Conservation (phyloP, 768 basidiomycete species). For the Amanita thiersii region DNA sequence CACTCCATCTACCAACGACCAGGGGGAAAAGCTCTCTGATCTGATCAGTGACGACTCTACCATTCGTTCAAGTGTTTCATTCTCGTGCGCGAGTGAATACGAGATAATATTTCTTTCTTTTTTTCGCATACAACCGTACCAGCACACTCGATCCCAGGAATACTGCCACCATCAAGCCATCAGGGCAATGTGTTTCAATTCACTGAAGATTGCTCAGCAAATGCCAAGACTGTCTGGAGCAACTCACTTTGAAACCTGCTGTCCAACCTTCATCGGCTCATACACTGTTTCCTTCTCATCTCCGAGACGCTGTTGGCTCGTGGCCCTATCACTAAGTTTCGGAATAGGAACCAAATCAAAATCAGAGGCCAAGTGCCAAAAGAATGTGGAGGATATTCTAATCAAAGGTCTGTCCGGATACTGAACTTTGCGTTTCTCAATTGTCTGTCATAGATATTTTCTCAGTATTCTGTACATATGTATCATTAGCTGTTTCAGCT, state of each 20-base stretch:
- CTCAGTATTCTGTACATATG: background rate
- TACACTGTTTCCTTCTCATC: slow-evolving; percentile 38
- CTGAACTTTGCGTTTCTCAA: slow-evolving; percentile 48
- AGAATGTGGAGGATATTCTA: slow-evolving; percentile 95
- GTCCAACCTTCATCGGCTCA: slow-evolving; percentile 78
- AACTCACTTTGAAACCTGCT: slow-evolving; percentile 76
- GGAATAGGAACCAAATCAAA: slow-evolving; percentile 66
- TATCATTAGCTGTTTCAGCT: background rate
- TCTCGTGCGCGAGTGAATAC: too few species aligned
- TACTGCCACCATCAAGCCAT: slow-evolving; percentile 47
- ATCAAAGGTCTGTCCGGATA: slow-evolving; percentile 77
- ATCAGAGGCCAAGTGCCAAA: slow-evolving; percentile 90
- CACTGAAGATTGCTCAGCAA: slow-evolving; percentile 33
- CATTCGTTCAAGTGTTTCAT: too few species aligned
- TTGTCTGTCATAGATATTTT: slow-evolving; percentile 33
- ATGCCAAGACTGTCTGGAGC: background rate
- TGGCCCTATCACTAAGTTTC: slow-evolving; percentile 39
- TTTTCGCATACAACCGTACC: too few species aligned
- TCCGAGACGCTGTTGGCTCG: slow-evolving; percentile 32
- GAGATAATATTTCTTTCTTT: too few species aligned
- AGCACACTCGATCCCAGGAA: too few species aligned
- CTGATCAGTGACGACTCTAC: too few species aligned
- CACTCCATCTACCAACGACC: slow-evolving; percentile 6
- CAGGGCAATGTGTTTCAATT: slow-evolving; percentile 73
- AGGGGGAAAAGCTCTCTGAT: slow-evolving; percentile 2